Percentiles rank a stretch among this genome's conserved stretches.
These are phyloP conservation scores for Kluyveromyces starmeri DNA, from an alignment of 805 yeast genomes.

Conservation along the genomic window DNA sequence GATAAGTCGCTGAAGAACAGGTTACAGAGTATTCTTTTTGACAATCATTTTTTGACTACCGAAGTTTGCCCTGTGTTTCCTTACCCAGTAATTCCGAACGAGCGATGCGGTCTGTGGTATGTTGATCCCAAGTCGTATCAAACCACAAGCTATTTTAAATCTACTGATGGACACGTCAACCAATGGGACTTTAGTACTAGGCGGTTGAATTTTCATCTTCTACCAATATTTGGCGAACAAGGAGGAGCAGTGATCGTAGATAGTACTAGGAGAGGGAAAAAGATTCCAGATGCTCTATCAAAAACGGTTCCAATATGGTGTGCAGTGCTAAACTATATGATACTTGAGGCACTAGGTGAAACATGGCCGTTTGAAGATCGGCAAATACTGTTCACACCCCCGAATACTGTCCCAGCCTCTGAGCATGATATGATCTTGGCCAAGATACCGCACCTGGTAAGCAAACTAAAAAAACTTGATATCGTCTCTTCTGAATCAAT, in stretches of 20 bases:
- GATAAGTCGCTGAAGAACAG: slow-evolving; percentile 48
- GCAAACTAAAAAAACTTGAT: slow-evolving; percentile 34
- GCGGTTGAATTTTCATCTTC: slow-evolving; percentile 64
- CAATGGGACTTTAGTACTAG: slow-evolving; percentile 75
- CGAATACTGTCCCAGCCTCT: slow-evolving; percentile 43
- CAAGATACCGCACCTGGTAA: slow-evolving; percentile 41
- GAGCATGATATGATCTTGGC: slow-evolving; percentile 46
- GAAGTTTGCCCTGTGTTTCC: slow-evolving; percentile 28
- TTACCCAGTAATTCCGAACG: slow-evolving; percentile 59
- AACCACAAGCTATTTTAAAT: slow-evolving; percentile 66
- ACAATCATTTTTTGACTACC: slow-evolving; percentile 41
- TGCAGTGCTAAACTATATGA: slow-evolving; percentile 55
- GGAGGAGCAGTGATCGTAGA: slow-evolving; percentile 60
- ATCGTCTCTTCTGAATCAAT: slow-evolving; percentile 32
- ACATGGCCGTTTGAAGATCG: slow-evolving; percentile 7
- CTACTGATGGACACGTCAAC: slow-evolving; percentile 83
- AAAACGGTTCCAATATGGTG: slow-evolving; percentile 92
- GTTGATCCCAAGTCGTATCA: slow-evolving; percentile 36
- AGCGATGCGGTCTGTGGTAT: slow-evolving; percentile 86
- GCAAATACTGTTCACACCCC: slow-evolving; percentile 41
- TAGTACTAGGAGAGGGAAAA: slow-evolving; percentile 78
- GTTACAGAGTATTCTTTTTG: slow-evolving; percentile 62
- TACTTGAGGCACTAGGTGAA: slow-evolving; percentile 31
- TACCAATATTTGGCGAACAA: slow-evolving; percentile 36
- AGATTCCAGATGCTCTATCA: slow-evolving; percentile 77